These are phyloP conservation scores for Komagataella pseudopastoris DNA, from an alignment of 805 yeast species.

Conservation along the genomic window DNA sequence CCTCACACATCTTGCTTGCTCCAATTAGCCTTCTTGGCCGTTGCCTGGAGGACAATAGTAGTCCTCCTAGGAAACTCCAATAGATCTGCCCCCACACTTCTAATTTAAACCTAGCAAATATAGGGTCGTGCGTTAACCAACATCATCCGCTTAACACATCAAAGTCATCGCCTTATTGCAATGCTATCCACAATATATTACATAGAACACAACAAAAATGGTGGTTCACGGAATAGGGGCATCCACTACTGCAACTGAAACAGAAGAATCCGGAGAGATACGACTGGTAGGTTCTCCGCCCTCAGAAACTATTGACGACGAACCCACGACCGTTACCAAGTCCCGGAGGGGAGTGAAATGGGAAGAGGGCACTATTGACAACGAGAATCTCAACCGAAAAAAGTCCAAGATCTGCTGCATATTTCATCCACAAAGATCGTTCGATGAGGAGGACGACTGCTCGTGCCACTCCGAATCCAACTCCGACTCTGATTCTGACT, in stretches of 20 bases:
- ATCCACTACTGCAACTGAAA: neutral
- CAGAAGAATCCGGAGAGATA: neutral
- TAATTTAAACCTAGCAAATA: neutral
- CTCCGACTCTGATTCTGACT: slow-evolving; percentile 7
- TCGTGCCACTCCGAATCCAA: slow-evolving; percentile 11
- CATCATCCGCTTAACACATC: neutral
- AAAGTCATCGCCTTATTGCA: neutral
- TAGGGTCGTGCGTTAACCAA: neutral
- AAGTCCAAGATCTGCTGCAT: slow-evolving; percentile 87
- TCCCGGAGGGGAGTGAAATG: slow-evolving; percentile 53
- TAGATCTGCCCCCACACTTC: neutral
- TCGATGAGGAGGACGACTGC: slow-evolving; percentile 32
- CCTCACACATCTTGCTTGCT: neutral
- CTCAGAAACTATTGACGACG: neutral
- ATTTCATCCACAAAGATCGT: slow-evolving; percentile 61
- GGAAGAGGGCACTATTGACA: slow-evolving; percentile 80
- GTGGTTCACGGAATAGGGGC: neutral
- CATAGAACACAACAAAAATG: neutral
- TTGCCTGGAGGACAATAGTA: neutral
- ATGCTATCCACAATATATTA: neutral
- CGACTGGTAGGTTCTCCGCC: neutral
- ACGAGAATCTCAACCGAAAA: slow-evolving; percentile 79
- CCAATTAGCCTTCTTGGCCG: neutral
- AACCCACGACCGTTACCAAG: neutral
- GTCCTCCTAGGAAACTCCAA: neutral